Evolutionary conservation across 352 stramenopile genomes (phyloP).

Genomic region (Pythium guiyangense): DNA sequence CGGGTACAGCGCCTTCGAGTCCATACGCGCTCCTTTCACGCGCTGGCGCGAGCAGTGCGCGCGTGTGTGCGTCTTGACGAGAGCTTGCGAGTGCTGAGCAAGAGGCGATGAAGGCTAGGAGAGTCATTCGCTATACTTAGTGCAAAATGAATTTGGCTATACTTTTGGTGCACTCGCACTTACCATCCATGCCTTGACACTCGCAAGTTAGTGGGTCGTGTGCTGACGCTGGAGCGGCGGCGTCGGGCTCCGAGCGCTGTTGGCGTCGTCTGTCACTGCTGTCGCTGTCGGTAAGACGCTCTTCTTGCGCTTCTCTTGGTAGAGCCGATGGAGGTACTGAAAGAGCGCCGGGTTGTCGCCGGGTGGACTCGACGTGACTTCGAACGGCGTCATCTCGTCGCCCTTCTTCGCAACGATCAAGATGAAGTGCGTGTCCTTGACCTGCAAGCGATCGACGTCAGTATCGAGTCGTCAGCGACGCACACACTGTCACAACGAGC

Average conservation of each 20-base stretch:
- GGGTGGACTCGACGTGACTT: constrained; percentile 23
- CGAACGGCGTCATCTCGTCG: constrained; percentile 23
- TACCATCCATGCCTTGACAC: too few relatives aligned
- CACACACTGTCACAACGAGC: neutral
- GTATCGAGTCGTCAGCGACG: too few relatives aligned
- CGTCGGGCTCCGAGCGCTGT: neutral
- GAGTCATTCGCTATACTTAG: neutral
- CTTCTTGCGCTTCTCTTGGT: constrained; percentile 20
- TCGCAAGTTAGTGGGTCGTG: neutral
- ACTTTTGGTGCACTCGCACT: neutral
- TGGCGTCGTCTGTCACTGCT: neutral
- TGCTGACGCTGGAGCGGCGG: constrained; percentile 8
- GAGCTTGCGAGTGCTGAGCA: too few relatives aligned
- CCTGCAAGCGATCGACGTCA: constrained; percentile 8
- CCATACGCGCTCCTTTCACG: neutral
- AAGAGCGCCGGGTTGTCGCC: constrained; percentile 22
- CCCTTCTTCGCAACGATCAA: constrained; percentile 26
- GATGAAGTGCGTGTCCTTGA: constrained; percentile 31
- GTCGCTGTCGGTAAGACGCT: constrained; percentile 3
- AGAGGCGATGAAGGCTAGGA: too few relatives aligned
- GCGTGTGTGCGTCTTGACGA: too few relatives aligned
- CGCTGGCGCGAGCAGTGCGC: too few relatives aligned
- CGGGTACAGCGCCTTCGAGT: constrained; percentile 37
- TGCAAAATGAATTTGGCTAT: neutral
- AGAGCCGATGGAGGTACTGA: constrained; percentile 17